Evolutionary conservation across 2,329 filamentous ascomycete genomes (phyloP).

Genomic region (Trichoderma sp.): DNA sequence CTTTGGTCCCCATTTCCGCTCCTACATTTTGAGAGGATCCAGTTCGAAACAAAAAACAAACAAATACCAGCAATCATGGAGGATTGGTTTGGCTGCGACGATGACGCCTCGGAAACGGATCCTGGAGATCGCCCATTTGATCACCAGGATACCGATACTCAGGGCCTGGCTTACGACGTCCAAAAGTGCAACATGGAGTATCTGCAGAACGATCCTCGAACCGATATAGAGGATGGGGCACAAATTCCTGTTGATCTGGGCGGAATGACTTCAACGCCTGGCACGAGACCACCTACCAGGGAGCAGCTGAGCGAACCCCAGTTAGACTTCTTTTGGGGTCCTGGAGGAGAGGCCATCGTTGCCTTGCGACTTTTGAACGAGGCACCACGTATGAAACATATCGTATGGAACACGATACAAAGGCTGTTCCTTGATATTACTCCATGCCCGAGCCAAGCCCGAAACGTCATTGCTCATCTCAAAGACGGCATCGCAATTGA

Average conservation of each 20-base stretch:
- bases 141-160: too few relatives aligned
- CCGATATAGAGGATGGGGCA: too few relatives aligned
- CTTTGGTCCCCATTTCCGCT: neutral
- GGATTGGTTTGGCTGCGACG: neutral
- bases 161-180: too few relatives aligned
- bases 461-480: neutral
- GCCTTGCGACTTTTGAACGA: neutral
- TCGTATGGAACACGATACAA: neutral
- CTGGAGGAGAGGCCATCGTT: too few relatives aligned
- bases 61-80: neutral
- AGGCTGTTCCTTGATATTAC: neutral
- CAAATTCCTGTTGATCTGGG: too few relatives aligned
- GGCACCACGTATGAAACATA: neutral
- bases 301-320: too few relatives aligned
- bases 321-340: neutral
- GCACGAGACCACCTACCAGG: neutral
- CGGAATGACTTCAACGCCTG: too few relatives aligned
- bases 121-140: too few relatives aligned
- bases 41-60: neutral
- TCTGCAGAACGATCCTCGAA: too few relatives aligned
- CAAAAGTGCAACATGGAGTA: too few relatives aligned
- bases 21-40: neutral
- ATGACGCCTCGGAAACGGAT: neutral
- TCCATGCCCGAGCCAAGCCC: fast-evolving
- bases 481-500: neutral